A percentile compares a stretch with the other conserved stretches of the same genome.
These are phyloP conservation scores for Holtermannia corniformis DNA, from an alignment of 768 basidiomycete species.

Conservation along the genomic window DNA sequence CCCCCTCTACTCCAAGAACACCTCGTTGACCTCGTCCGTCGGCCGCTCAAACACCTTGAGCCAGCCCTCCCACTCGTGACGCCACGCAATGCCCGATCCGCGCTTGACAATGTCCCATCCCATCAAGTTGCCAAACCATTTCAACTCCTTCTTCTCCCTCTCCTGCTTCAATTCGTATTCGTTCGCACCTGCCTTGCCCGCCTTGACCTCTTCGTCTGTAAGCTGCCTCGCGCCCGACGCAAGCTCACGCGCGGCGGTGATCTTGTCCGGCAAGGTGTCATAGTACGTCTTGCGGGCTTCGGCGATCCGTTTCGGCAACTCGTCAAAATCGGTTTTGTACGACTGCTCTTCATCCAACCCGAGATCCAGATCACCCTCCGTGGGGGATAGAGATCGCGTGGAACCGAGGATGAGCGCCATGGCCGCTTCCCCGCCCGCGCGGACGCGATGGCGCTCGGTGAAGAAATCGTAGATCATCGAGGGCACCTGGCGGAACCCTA, in stretches of 20 bases:
- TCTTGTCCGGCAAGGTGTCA: constrained; percentile 54
- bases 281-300: constrained; percentile 71
- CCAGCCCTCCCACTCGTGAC: constrained; percentile 56
- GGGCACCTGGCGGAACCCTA: constrained; percentile 77
- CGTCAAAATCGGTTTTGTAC: constrained; percentile 47
- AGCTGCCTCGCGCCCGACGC: constrained; percentile 64
- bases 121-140: constrained; percentile 68
- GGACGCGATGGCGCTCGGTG: constrained; percentile 74
- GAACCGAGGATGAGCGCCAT: constrained; percentile 58
- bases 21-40: neutral
- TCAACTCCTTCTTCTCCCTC: constrained; percentile 74
- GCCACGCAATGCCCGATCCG: constrained; percentile 60
- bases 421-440: constrained; percentile 68
- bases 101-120: constrained; percentile 73
- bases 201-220: constrained; percentile 64
- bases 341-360: constrained; percentile 57
- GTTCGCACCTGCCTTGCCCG: constrained; percentile 60
- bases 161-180: constrained; percentile 84
- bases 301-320: constrained; percentile 47
- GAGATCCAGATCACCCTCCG: constrained; percentile 61
- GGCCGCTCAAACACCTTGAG: constrained; percentile 52
- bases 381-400: constrained; percentile 47
- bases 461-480: constrained; percentile 85
- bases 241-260: constrained; percentile 65
- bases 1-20: neutral